These are phyloP conservation scores for Solanum pinnatisectum DNA, from an alignment of 257 asterid species.

Conservation along the genomic window DNA sequence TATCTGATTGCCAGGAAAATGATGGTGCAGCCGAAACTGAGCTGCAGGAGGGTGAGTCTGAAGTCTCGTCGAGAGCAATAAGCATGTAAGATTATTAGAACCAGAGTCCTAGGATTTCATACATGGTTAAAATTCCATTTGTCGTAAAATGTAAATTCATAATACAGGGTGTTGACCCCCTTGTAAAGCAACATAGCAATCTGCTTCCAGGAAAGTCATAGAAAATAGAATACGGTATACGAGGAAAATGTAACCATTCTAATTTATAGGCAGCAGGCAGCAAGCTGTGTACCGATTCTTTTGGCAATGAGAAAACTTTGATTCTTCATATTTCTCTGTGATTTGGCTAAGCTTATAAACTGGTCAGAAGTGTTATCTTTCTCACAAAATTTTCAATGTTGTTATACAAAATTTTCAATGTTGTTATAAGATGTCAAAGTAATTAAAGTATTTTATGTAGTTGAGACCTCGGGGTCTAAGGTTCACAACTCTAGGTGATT, in stretches of 20 bases:
- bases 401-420: background rate
- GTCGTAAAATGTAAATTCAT: slow-evolving; percentile 7
- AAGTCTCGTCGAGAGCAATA: slow-evolving; percentile 66
- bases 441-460: background rate
- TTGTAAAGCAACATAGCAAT: slow-evolving; percentile 1
- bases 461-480: no score
- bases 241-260: slow-evolving; percentile 3
- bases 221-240: background rate
- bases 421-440: background rate
- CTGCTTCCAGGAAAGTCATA: background rate
- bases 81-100: slow-evolving; percentile 34
- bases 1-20: slow-evolving; percentile 33
- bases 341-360: background rate
- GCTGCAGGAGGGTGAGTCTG: slow-evolving; percentile 43
- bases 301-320: background rate
- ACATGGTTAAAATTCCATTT: background rate
- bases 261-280: background rate
- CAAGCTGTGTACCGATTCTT: background rate
- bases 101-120: background rate
- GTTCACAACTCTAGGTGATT: no score
- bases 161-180: background rate
- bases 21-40: slow-evolving; percentile 19
- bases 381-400: background rate
- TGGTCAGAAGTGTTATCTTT: background rate
- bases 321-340: background rate